These are phyloP conservation scores for Capillidium heterosporum DNA, from an alignment of 371 early-diverging fungal species.

Conservation along the genomic window DNA sequence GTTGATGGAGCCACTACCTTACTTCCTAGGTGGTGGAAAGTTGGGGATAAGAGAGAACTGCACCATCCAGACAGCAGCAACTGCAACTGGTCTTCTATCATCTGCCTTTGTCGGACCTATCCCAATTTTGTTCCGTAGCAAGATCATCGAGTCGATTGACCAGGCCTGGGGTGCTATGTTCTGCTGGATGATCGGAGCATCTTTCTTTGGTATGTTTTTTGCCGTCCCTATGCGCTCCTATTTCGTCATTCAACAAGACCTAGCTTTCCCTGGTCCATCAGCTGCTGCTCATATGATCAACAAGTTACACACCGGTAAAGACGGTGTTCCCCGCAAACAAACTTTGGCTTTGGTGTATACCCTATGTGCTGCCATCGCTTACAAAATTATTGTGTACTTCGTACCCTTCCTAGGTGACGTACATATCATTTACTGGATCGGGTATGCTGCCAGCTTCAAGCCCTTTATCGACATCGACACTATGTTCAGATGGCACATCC, in stretches of 20 bases:
- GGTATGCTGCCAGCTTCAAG: constrained; percentile 18
- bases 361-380: constrained; percentile 22
- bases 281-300: constrained; percentile 47
- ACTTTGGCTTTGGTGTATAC: constrained; percentile 25
- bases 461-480: constrained; percentile 28
- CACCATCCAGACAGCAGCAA: constrained; percentile 45
- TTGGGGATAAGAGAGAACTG: constrained; percentile 53
- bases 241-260: constrained; percentile 45
- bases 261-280: constrained; percentile 49
- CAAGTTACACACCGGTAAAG: constrained; percentile 31
- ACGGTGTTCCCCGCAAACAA: constrained; percentile 15
- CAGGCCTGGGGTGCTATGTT: constrained; percentile 27
- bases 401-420: constrained; percentile 32
- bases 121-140: constrained; percentile 48
- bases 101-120: constrained; percentile 43
- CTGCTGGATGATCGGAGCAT: constrained; percentile 32
- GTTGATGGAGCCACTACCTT: constrained; percentile 28
- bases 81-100: constrained; percentile 49
- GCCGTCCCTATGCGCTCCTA: constrained; percentile 49
- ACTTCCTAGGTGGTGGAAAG: constrained; percentile 27
- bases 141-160: constrained; percentile 20
- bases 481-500: constrained; percentile 33
- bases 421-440: constrained; percentile 37
- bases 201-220: constrained; percentile 55
- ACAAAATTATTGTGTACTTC: constrained; percentile 27